Base-by-base conservation (phyloP, 2,329 filamentous ascomycete genomes). In the Chaetothyriales sp. region DNA sequence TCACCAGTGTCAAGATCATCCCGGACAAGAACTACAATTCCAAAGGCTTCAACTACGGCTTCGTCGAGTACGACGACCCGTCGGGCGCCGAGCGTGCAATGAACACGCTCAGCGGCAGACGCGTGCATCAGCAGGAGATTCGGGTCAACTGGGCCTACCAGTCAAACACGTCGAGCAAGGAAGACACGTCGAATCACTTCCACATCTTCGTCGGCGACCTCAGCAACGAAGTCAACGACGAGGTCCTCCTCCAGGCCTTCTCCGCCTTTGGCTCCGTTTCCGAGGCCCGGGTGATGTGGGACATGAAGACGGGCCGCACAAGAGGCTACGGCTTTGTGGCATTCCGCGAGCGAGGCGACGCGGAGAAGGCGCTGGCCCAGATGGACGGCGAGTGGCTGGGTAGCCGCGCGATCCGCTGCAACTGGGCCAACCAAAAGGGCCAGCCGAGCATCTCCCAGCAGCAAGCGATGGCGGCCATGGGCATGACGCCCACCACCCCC, bases 371-470 rank as follows among this genome's bases (percentile, higher is more conserved):
- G 1, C 71, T 98, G 64, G 94, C 85, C 72, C 89, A 89, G 57
- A 98, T 98, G 92, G 92, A 98, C 65, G 92, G 92, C 57, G 92
- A 98, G 73, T 98, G 92, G 92, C 83, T 98, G 49, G 92, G 92
- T 51, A 97, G 92, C 63, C 86, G 92, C 59, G 92, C 92, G 43
- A 98, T 98, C 66, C 89, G 92, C 62, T 97, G 90, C 79, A 98
- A 98, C 76, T 98, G 92, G 92, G 92, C 92, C 55, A 98, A 98
- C 74, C 92, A 98, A 67, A 98, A 98, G 76, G 92, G 92, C n/a
- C 92, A 98, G 66, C 92, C 92, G 52, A 97, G 92, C 1, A 95
- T 97, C 69, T 89, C 89, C 47, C 90, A 98, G 73, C 92, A 97
- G 72, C 88, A 94, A 70, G 88, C 89, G 40, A 92, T 98, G 88